Evolutionary conservation across 805 yeast genomes (phyloP).

Genomic region (Henningerozyma blattae): DNA sequence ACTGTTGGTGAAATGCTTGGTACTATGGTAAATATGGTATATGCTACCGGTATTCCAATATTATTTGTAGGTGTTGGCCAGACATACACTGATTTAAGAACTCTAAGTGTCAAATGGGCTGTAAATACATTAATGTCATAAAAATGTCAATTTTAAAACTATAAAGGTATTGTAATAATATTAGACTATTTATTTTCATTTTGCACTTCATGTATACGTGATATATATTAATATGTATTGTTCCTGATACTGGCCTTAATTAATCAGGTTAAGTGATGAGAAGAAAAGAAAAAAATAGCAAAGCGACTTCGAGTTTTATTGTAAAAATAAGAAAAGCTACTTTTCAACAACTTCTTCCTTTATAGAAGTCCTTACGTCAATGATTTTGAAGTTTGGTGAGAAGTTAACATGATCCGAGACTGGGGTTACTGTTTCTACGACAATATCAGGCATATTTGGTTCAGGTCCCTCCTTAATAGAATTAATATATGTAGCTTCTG

Average conservation of each 20-base stretch:
- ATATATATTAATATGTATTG: too few relatives aligned
- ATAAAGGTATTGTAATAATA: too few relatives aligned
- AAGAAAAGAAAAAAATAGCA: too few relatives aligned
- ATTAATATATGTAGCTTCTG: conserved; percentile 20
- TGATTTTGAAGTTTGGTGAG: conserved; percentile 46
- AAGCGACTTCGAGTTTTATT: too few relatives aligned
- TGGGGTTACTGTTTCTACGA: conserved; percentile 56
- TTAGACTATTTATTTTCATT: not conserved
- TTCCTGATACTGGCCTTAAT: too few relatives aligned
- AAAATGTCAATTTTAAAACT: too few relatives aligned
- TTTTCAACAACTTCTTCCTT: too few relatives aligned
- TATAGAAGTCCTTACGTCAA: conserved; percentile 31
- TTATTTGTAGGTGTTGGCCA: conserved; percentile 95
- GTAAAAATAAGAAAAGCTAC: too few relatives aligned
- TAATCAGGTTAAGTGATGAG: too few relatives aligned
- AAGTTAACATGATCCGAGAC: conserved; percentile 45
- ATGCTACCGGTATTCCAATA: conserved; percentile 91
- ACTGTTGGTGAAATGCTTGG: conserved; percentile 97
- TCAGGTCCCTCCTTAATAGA: conserved; percentile 60
- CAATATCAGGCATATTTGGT: conserved; percentile 54
- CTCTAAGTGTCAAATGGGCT: conserved; percentile 85
- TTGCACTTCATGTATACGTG: not conserved
- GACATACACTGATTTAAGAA: conserved; percentile 86
- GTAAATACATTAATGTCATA: conserved; percentile 70
- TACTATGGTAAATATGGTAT: conserved; percentile 94